phyloP scores from a whole-genome alignment of 345 rosid species.

The Carallia pectinifolia region DNA sequence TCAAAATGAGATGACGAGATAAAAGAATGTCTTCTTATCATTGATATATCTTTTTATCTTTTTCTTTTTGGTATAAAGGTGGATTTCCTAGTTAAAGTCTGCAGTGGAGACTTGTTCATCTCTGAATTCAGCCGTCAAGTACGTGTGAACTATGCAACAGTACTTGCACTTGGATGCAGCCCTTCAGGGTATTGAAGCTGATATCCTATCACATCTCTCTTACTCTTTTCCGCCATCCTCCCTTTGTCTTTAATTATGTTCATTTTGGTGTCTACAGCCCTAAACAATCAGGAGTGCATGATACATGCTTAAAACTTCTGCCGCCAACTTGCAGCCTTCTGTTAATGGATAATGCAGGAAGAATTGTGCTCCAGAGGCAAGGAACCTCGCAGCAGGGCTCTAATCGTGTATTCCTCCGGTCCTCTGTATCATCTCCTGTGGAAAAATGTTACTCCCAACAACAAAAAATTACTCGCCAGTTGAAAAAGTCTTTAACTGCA shows the following conservation, averaged over 20 bases:
- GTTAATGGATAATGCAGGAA: slow-evolving; percentile 29
- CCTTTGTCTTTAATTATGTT: too few relatives aligned
- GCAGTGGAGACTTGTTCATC: slow-evolving; percentile 31
- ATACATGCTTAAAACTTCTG: slow-evolving; percentile 22
- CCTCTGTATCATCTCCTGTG: slow-evolving; percentile 10
- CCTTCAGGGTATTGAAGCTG: slow-evolving; percentile 25
- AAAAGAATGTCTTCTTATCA: neutral
- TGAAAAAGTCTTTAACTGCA: slow-evolving; percentile 23
- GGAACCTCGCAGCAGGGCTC: slow-evolving; percentile 47
- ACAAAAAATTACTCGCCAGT: slow-evolving; percentile 6
- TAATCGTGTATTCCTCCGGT: slow-evolving; percentile 6
- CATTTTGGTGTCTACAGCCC: slow-evolving; percentile 22
- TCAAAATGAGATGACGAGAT: neutral
- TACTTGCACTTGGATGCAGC: slow-evolving; percentile 44
- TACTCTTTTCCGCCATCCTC: neutral
- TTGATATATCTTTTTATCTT: neutral
- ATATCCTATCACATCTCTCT: neutral
- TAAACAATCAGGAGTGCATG: slow-evolving; percentile 24
- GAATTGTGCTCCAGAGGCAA: slow-evolving; percentile 27
- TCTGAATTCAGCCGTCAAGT: slow-evolving; percentile 34
- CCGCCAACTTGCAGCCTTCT: slow-evolving; percentile 43
- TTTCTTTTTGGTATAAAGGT: slow-evolving; percentile 20
- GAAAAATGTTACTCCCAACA: slow-evolving; percentile 3
- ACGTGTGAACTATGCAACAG: slow-evolving; percentile 32
- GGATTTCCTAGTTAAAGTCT: slow-evolving; percentile 38